These are phyloP conservation scores for Cryoendolithus antarcticus DNA, from an alignment of 2,329 filamentous ascomycete genomes.

Conservation along the genomic window DNA sequence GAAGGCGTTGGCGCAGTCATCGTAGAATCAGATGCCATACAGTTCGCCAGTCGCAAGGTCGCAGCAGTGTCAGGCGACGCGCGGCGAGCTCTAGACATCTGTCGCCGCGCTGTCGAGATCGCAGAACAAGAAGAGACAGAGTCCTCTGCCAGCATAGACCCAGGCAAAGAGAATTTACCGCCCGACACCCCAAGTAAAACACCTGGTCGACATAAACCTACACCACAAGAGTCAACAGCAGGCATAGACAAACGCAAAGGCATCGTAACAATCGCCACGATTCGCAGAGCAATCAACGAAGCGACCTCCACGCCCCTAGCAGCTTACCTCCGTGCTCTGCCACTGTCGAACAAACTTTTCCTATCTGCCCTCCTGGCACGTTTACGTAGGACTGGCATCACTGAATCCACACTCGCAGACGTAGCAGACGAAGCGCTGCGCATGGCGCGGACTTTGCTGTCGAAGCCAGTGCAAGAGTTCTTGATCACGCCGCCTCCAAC, in stretches of 20 bases:
- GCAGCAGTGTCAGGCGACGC: conserved; percentile 93
- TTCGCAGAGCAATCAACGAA: conserved; percentile 90
- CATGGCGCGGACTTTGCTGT: conserved; percentile 49
- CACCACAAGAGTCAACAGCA: conserved; percentile 13
- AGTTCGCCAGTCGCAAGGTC: conserved; percentile 93
- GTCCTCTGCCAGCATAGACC: conserved; percentile 19
- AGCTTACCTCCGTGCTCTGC: conserved; percentile 71
- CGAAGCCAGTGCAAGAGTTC: conserved; percentile 48
- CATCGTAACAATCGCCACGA: conserved; percentile 79
- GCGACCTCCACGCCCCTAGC: conserved; percentile 87
- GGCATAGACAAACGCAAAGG: conserved; percentile 23
- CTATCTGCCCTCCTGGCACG: conserved; percentile 70
- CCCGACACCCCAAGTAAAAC: conserved; percentile 53
- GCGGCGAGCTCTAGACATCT: conserved; percentile 84
- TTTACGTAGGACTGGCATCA: conserved; percentile 69
- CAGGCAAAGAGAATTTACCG: conserved; percentile 25
- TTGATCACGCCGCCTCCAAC: conserved; percentile 34
- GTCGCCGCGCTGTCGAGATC: conserved; percentile 84
- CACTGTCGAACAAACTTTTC: conserved; percentile 72
- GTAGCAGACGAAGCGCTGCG: conserved; percentile 74
- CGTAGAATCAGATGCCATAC: conserved; percentile 83
- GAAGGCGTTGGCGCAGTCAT: conserved; percentile 71
- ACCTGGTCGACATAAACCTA: conserved; percentile 23
- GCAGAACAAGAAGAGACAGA: conserved; percentile 56
- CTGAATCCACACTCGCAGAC: conserved; percentile 79